Conservation (phyloP, 345 rosid species). For the Acer saccharum region DNA sequence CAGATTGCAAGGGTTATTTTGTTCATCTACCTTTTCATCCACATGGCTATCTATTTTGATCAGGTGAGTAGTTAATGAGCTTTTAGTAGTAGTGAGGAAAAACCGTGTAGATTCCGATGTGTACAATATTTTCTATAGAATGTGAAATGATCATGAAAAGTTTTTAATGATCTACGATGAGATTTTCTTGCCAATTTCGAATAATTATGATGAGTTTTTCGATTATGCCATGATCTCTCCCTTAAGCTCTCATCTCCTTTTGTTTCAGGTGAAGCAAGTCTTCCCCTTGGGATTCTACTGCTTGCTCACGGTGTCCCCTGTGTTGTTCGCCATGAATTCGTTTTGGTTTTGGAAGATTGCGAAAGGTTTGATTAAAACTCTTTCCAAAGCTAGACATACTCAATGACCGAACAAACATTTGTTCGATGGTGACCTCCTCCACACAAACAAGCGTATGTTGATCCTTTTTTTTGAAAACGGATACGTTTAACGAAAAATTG, state of each 20-base stretch:
- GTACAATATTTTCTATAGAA: not conserved
- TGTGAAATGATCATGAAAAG: not conserved
- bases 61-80: constrained; percentile 47
- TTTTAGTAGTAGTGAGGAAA: not conserved
- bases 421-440: not conserved
- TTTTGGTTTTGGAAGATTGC: constrained; percentile 84
- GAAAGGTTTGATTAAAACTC: constrained; percentile 70
- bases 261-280: constrained; percentile 58
- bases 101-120: not conserved
- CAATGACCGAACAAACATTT: constrained; percentile 28
- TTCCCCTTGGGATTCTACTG: constrained; percentile 77
- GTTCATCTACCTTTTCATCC: constrained; percentile 66
- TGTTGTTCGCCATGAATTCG: constrained; percentile 55
- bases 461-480: not conserved
- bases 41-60: constrained; percentile 64
- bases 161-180: not conserved
- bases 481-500: not conserved
- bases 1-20: constrained; percentile 78
- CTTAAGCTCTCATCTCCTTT: not conserved
- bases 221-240: not conserved
- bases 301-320: constrained; percentile 52
- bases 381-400: constrained; percentile 57
- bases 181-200: not conserved
- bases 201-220: not conserved
- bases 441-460: not conserved